These are phyloP conservation scores for Rhipidocladum racemiflorum DNA, from an alignment of 176 grass and related monocot genomes.

Conservation along the genomic window DNA sequence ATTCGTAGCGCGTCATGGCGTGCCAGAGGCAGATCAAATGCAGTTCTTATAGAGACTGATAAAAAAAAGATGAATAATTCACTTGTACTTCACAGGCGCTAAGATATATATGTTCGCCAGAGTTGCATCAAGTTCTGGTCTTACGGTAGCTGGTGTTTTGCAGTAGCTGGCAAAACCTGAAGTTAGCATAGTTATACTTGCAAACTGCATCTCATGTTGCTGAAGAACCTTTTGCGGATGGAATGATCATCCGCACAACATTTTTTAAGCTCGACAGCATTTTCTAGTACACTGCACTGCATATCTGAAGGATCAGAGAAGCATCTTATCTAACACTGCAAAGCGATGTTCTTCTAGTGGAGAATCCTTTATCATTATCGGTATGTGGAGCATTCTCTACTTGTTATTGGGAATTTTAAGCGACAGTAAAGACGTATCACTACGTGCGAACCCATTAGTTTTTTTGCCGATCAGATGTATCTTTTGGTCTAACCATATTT, in stretches of 20 bases:
- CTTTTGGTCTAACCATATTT: neutral
- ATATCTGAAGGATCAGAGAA: neutral
- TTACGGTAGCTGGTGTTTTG: neutral
- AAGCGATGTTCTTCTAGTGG: neutral
- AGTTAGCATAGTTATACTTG: neutral
- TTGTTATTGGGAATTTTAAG: no score
- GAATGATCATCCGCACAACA: neutral
- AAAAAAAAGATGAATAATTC: no score
- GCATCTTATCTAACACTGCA: neutral
- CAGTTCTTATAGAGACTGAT: no score
- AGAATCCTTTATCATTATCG: neutral
- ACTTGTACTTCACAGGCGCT: no score
- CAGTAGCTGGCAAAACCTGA: neutral
- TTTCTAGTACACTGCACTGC: neutral
- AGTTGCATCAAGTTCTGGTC: neutral
- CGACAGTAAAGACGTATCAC: no score
- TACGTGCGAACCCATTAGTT: no score
- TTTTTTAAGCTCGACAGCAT: neutral
- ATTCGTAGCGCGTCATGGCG: no score
- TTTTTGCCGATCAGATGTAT: no score
- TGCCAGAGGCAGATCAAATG: no score
- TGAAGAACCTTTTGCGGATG: neutral
- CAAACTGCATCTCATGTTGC: neutral
- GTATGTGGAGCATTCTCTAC: no score
- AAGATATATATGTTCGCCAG: no score